Evolutionary conservation across 2,329 filamentous ascomycete species (phyloP), one percentile per base, ranked within the genome.

Genomic region (Fusarium goolgardi): DNA sequence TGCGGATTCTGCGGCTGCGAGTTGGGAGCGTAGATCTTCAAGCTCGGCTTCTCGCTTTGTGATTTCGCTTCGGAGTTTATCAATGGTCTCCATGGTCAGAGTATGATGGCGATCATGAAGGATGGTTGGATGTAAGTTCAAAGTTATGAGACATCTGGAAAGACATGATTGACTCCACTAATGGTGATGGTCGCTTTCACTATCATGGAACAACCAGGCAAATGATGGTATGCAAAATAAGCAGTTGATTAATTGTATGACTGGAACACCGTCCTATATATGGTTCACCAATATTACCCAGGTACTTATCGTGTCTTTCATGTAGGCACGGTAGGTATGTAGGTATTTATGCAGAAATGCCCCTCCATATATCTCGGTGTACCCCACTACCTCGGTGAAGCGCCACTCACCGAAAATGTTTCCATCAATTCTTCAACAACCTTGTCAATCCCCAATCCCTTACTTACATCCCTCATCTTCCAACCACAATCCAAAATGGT

Each of bases 21-120:
- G 81, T 64, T 84, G 81, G 2, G 76, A 71, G 62, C 79, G 82
- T 20, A 88, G 73, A 3, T 74, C 75, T 9, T 75, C 75, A 2
- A 90, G 78, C 39, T 87, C 80, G 4, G 76, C 75, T 65, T 89
- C 85, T 0, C 81, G 79, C 27, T 75, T 77, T 7, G 75, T 74
- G 56, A 90, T 86, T 63, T 85, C 81, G 41, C 71, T 68, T 40
- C 79, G 79, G n/a, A 89, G 73, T 25, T 75, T 71, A 20, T 82
- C 78, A 60, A 80, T 68, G 62, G 67, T 64, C 4, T 81, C 77
- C 82, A 84, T 55, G 45, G 2, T 37, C 10, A n/a, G 15, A n/a
- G 15, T 11, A 3, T 46, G 3, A 23, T 16, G 9, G 18, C 37
- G 15, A 29, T 20, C 31, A 50, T 20, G 27, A 25, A 50, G 27